Evolutionary conservation across 306 rosid species (phyloP).

Genomic region (Cucurbita pepo): DNA sequence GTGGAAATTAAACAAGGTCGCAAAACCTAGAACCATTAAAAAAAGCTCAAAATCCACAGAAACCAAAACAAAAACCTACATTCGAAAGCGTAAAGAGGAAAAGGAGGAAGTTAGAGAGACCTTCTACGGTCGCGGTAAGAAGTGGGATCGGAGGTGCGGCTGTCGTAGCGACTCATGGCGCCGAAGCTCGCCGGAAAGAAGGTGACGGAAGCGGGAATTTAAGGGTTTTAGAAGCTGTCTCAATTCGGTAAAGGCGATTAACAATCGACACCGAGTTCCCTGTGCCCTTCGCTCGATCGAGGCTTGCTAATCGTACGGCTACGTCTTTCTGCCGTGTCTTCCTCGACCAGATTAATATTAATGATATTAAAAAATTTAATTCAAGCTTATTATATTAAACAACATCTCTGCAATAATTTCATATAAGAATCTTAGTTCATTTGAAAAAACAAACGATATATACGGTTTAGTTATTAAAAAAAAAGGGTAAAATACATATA

Average conservation of each 20-base stretch:
- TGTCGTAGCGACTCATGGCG: slow-evolving; percentile 87
- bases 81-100: background rate
- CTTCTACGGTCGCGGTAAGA: slow-evolving; percentile 87
- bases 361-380: too few relatives aligned
- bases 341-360: background rate
- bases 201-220: background rate
- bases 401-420: too few relatives aligned
- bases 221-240: slow-evolving; percentile 24
- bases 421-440: too few relatives aligned
- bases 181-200: background rate
- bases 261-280: background rate
- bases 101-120: slow-evolving; percentile 12
- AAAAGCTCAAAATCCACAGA: background rate
- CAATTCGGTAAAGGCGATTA: background rate
- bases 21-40: background rate
- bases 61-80: background rate
- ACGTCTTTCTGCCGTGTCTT: background rate
- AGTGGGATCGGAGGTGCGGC: slow-evolving; percentile 85
- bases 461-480: too few relatives aligned
- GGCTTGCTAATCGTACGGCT: background rate
- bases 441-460: too few relatives aligned
- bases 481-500: too few relatives aligned
- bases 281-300: background rate
- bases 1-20: background rate
- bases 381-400: too few relatives aligned